Evolutionary conservation across 495 filamentous ascomycete species (phyloP).

Genomic region (Xylaria curta): DNA sequence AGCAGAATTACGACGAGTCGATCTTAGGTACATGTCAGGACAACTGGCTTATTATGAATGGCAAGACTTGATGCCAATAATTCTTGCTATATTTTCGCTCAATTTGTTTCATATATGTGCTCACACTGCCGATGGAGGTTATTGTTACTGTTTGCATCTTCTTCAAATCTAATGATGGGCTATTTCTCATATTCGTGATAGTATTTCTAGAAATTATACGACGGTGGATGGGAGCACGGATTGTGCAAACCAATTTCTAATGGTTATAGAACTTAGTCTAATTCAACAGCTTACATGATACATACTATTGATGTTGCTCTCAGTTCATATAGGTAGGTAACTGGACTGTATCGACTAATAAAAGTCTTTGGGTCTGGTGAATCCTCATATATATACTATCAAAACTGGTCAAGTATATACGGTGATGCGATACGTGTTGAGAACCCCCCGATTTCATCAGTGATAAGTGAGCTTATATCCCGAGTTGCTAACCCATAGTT

Average conservation of each 20-base stretch:
- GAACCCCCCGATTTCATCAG: not conserved
- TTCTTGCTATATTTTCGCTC: too few species aligned
- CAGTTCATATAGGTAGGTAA: not conserved
- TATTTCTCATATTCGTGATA: not conserved
- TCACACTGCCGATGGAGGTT: too few species aligned
- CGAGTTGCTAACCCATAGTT: not conserved
- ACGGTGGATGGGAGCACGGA: not conserved
- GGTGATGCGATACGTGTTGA: not conserved
- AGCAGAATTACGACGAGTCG: too few species aligned
- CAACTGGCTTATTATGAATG: too few species aligned
- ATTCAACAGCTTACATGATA: not conserved
- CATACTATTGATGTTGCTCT: not conserved
- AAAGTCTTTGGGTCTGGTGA: not conserved
- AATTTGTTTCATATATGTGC: too few species aligned
- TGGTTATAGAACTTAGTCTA: not conserved
- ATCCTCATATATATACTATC: slow-evolving; percentile 5
- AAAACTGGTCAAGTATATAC: not conserved
- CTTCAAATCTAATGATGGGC: not conserved
- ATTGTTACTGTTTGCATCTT: too few species aligned
- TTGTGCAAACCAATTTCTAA: not conserved
- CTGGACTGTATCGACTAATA: not conserved
- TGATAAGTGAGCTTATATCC: not conserved
- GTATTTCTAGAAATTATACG: not conserved
- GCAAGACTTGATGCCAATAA: too few species aligned
- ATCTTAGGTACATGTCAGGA: too few species aligned